Evolutionary conservation across 139 green algal species (phyloP), one percentile per base, ranked within the genome.

Genomic region (Mesostigma viride): DNA sequence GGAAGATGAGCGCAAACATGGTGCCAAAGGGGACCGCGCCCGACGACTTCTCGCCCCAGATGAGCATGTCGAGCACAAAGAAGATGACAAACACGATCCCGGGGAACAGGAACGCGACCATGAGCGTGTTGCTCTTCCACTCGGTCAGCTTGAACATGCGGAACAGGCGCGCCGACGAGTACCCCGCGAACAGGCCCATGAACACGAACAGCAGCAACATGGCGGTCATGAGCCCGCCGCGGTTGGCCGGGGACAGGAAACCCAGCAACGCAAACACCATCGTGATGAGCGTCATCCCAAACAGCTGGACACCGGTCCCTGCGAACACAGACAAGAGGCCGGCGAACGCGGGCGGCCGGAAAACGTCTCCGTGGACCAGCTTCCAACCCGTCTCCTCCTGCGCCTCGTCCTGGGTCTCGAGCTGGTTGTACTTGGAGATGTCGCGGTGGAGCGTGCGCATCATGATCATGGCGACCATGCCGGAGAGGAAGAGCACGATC

Each of bases 391-490:
- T 95, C 78, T 97, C 92, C 71, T 97, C 91, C 75, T 92, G 83
- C 17, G 86, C 85, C 17, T 53, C 40, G 40, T 53, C 40, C 40
- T 53, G 79, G 8, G 84, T 86, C 74, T 97, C 91, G 53, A 98
- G 82, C 82, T 96, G 84, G 80, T 98, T 97, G 91, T 96, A 98
- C 76, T 90, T 89, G 8, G 84, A 86, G 75, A 98, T 97, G 70
- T 98, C 91, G 20, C 89, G 80, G 67, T 87, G 84, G 62, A 99
- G 84, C 1, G 89, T 96, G 62, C 93, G 82, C 76, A 95, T 77
- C 87, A 99, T 96, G 82, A 99, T 99, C 86, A 98, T 95, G 51
- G 91, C 93, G 20, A 98, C 88, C 91, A 99, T 98, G 68, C 87
- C 93, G 0, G 81, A 85, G 32, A 99, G 83, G 85, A 99, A 97